phyloP scores from a whole-genome alignment of 208 protist species.

The Novymonas esmeraldas region DNA sequence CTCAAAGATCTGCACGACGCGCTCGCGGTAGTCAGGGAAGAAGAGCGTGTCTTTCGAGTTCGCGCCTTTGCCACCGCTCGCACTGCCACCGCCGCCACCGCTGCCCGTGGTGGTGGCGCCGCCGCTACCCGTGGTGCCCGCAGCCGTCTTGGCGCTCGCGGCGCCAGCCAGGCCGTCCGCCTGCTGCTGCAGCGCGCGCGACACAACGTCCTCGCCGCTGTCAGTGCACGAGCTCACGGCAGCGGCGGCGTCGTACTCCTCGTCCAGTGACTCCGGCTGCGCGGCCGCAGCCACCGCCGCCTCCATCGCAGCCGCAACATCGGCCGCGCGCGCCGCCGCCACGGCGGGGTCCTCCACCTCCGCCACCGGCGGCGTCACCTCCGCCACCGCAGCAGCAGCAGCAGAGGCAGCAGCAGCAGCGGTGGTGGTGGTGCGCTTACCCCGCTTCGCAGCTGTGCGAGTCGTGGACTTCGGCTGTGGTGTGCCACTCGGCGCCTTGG shows the following conservation, averaged over 20 bases:
- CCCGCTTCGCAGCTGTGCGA: too few species aligned
- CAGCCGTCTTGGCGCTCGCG: not conserved
- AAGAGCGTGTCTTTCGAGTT: slow-evolving; percentile 36
- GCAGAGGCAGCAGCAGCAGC: not conserved
- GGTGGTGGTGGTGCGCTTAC: too few species aligned
- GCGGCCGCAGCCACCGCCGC: not conserved
- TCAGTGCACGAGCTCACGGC: not conserved
- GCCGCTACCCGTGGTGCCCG: not conserved
- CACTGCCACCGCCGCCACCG: not conserved
- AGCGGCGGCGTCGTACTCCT: slow-evolving; percentile 3
- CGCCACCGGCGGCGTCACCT: too few species aligned
- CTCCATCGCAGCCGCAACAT: slow-evolving; percentile 14
- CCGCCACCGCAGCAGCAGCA: not conserved
- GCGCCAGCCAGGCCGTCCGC: not conserved
- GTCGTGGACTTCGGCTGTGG: too few species aligned
- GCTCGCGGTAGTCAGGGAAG: slow-evolving; percentile 81
- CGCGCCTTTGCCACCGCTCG: slow-evolving; percentile 7
- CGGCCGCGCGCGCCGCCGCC: not conserved
- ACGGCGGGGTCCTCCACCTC: not conserved
- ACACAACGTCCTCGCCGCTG: not conserved
- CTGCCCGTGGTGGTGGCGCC: not conserved
- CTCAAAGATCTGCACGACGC: slow-evolving; percentile 75
- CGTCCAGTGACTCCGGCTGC: slow-evolving; percentile 4
- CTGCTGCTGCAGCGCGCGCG: slow-evolving; percentile 6
- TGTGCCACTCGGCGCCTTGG: too few species aligned